phyloP scores from a whole-genome alignment of 805 yeast species.

The Candida ortonii region DNA sequence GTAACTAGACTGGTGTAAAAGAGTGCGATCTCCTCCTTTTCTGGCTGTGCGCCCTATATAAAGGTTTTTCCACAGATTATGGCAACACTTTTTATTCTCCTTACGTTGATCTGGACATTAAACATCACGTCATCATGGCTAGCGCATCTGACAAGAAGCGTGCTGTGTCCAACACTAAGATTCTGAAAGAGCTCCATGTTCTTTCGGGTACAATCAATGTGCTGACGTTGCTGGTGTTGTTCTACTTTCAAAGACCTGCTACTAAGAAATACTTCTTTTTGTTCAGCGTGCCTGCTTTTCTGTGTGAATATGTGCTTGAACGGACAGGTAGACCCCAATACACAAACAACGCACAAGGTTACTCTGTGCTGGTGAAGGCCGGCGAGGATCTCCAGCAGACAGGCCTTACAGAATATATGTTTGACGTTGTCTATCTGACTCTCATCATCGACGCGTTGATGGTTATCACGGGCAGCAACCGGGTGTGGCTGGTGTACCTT shows the following conservation, averaged over 20 bases:
- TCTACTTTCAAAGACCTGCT: constrained; percentile 43
- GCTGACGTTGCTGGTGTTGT: constrained; percentile 37
- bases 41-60: too few species aligned
- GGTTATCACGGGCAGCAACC: constrained; percentile 51
- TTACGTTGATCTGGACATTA: too few species aligned
- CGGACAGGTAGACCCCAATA: constrained; percentile 58
- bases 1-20: too few species aligned
- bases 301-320: constrained; percentile 54
- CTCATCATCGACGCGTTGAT: constrained; percentile 55
- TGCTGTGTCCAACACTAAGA: constrained; percentile 30
- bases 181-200: constrained; percentile 32
- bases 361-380: constrained; percentile 40
- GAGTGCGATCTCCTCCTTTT: too few species aligned
- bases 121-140: constrained; percentile 27
- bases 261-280: constrained; percentile 43
- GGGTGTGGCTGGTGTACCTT: constrained; percentile 57
- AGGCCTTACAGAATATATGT: constrained; percentile 72
- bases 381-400: constrained; percentile 61
- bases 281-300: constrained; percentile 40
- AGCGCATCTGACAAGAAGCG: constrained; percentile 39
- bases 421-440: constrained; percentile 66
- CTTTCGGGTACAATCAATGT: constrained; percentile 39
- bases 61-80: too few species aligned
- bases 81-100: too few species aligned
- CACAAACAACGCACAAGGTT: constrained; percentile 36